These are phyloP conservation scores for Vachellia collinsii DNA, from an alignment of 306 rosid species.

Conservation along the genomic window DNA sequence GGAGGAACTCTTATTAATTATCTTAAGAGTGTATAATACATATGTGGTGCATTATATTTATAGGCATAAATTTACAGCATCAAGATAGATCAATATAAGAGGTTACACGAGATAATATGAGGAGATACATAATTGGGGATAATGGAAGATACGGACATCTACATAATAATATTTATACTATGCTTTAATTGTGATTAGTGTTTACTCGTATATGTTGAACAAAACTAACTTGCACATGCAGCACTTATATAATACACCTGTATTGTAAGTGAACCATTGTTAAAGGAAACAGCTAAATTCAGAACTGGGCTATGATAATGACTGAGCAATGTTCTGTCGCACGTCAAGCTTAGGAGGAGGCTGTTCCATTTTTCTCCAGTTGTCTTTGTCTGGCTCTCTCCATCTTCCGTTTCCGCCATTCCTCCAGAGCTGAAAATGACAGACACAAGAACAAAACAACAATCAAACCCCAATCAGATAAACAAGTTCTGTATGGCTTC, in stretches of 20 bases:
- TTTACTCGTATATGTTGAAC: background rate
- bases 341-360: slow-evolving; percentile 54
- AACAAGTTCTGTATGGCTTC: background rate
- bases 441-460: slow-evolving; percentile 31
- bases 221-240: background rate
- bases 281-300: slow-evolving; percentile 9
- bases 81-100: too few relatives aligned
- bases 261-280: background rate
- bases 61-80: too few relatives aligned
- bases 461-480: slow-evolving; percentile 14
- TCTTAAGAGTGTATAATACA: too few relatives aligned
- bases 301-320: slow-evolving; percentile 3
- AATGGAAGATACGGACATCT: too few relatives aligned
- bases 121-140: too few relatives aligned
- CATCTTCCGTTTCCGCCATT: slow-evolving; percentile 98
- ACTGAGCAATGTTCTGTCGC: slow-evolving; percentile 17
- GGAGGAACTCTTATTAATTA: too few relatives aligned
- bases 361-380: slow-evolving; percentile 82
- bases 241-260: background rate
- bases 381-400: slow-evolving; percentile 87
- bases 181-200: background rate
- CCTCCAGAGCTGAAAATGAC: slow-evolving; percentile 80
- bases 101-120: too few relatives aligned
- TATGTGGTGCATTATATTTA: too few relatives aligned
- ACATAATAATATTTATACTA: too few relatives aligned